A percentile compares a stretch with the other conserved stretches of the same genome.
Evolutionary conservation across 495 filamentous ascomycete species (phyloP).

Genomic region (Xylaria sp.): DNA sequence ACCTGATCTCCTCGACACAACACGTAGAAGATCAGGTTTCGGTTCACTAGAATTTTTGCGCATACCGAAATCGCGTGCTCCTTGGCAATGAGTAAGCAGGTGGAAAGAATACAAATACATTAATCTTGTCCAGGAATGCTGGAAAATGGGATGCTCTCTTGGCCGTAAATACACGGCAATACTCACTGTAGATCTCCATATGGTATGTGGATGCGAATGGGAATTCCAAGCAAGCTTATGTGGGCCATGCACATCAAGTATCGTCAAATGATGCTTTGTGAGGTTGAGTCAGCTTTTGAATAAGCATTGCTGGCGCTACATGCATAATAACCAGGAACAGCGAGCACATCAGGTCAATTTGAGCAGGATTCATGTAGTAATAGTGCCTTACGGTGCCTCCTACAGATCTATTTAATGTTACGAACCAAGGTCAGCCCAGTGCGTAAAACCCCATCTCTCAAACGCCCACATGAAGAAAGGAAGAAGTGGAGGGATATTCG

Average conservation of each 20-base stretch:
- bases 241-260: not conserved
- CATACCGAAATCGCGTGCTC: not conserved
- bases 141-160: not conserved
- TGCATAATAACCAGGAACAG: not conserved
- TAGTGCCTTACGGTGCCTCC: not conserved
- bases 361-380: not conserved
- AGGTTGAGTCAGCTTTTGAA: not conserved
- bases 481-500: not conserved
- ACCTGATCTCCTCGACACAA: not conserved
- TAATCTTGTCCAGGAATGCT: not conserved
- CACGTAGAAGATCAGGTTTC: not conserved
- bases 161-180: not conserved
- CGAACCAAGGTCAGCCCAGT: not conserved
- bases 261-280: not conserved
- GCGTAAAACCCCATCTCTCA: not conserved
- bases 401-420: not conserved
- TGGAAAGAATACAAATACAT: not conserved
- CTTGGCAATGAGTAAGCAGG: constrained; percentile 22
- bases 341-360: not conserved
- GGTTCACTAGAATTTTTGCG: not conserved
- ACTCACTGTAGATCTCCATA: constrained; percentile 9
- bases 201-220: not conserved
- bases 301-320: not conserved
- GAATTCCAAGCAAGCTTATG: not conserved
- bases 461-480: not conserved